Evolutionary conservation across 225 moss, liverwort and hornwort genomes (phyloP).

Genomic region (Marchantia paleacea): DNA sequence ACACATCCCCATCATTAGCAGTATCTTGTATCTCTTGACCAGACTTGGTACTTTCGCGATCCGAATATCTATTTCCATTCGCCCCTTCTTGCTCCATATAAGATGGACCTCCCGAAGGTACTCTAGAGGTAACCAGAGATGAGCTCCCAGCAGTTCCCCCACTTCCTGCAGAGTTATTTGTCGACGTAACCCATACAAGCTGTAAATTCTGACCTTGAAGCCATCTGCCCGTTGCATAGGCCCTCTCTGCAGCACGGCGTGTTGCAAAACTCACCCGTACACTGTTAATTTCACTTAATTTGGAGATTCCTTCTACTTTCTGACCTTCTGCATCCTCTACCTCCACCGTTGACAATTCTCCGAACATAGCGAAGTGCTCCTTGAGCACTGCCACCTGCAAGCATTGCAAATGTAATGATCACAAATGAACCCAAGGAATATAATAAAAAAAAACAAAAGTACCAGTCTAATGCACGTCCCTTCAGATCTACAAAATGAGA

Average conservation of each 20-base stretch:
- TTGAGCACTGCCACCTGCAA: constrained; percentile 68
- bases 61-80: constrained; percentile 32
- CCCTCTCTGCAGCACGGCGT: constrained; percentile 86
- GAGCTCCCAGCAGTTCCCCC: constrained; percentile 42
- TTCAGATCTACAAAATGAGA: not conserved
- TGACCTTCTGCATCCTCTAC: constrained; percentile 58
- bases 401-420: constrained; percentile 2
- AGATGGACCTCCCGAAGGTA: not conserved
- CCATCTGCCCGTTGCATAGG: constrained; percentile 82
- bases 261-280: constrained; percentile 70
- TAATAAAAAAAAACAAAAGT: not conserved
- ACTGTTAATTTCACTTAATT: constrained; percentile 42
- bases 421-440: not conserved
- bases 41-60: constrained; percentile 15
- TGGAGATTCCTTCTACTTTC: constrained; percentile 51
- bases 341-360: constrained; percentile 72
- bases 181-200: constrained; percentile 64
- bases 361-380: constrained; percentile 84
- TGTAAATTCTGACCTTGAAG: constrained; percentile 78
- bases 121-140: constrained; percentile 17
- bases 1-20: constrained; percentile 20
- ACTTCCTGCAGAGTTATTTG: constrained; percentile 35
- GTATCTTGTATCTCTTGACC: constrained; percentile 23
- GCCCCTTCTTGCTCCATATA: constrained; percentile 24
- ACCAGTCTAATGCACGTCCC: not conserved